Conservation (phyloP, 2,329 filamentous ascomycete genomes). For the Elsinoe arachidis region DNA sequence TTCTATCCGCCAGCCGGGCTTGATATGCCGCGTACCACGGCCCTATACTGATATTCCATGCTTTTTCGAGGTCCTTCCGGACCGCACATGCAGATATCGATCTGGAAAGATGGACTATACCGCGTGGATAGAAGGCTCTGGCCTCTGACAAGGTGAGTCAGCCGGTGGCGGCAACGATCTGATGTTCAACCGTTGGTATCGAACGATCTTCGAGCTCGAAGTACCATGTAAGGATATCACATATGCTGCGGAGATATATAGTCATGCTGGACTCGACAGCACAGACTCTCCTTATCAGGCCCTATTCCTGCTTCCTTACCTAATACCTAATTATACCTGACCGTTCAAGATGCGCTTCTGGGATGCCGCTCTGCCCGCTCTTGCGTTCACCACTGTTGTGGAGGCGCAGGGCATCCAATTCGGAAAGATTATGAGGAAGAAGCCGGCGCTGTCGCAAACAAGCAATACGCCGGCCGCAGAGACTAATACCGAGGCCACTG, state of each 20-base stretch:
- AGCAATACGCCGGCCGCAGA: background rate
- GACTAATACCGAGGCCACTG: background rate
- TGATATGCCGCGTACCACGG: background rate
- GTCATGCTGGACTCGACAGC: background rate
- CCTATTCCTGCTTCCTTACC: background rate
- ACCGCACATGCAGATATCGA: background rate
- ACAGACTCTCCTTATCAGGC: background rate
- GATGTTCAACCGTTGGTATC: background rate
- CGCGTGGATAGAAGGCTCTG: background rate
- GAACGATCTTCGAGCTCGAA: background rate
- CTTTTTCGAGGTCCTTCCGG: background rate
- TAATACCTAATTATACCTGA: background rate
- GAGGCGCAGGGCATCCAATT: slow-evolving; percentile 12
- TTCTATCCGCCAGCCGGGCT: background rate
- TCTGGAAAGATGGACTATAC: background rate
- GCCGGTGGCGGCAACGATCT: background rate
- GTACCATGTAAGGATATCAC: background rate
- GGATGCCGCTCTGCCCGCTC: slow-evolving; percentile 5
- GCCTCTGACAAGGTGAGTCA: slow-evolving; percentile 9
- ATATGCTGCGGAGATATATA: background rate
- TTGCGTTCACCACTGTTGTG: slow-evolving; percentile 1
- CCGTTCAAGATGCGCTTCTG: slow-evolving; percentile 7
- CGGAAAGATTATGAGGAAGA: slow-evolving; percentile 10
- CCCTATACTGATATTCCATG: background rate
- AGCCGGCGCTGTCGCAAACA: background rate